A percentile compares a stretch with the other conserved stretches of the same genome.
These are phyloP conservation scores for Solanum piurae DNA, from an alignment of 257 asterid genomes.

Conservation along the genomic window DNA sequence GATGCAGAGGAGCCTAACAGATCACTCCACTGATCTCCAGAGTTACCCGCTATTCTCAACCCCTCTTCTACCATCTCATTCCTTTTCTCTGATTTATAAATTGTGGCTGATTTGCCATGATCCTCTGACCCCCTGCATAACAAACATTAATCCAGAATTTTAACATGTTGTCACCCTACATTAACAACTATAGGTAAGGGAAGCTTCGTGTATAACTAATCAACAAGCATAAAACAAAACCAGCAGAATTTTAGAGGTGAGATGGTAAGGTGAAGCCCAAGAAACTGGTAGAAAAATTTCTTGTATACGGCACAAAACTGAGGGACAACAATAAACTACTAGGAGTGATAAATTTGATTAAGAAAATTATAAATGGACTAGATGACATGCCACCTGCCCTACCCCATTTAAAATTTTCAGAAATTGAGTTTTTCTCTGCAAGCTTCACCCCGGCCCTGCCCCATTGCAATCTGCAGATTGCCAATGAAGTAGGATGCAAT, in stretches of 20 bases:
- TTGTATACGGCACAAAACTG: not conserved
- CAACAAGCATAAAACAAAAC: not conserved
- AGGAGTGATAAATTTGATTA: not conserved
- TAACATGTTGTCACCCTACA: not conserved
- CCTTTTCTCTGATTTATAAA: conserved; percentile 62
- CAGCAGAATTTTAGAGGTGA: not conserved
- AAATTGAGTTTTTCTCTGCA: not conserved
- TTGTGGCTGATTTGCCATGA: conserved; percentile 41
- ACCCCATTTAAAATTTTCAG: not conserved
- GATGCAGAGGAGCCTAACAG: conserved; percentile 44
- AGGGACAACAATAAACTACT: not conserved
- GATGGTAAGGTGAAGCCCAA: too few relatives aligned
- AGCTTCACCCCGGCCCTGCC: not conserved
- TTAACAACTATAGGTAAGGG: too few relatives aligned
- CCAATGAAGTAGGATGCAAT: not conserved
- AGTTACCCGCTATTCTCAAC: conserved; percentile 50
- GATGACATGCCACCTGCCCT: not conserved
- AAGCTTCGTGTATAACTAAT: too few relatives aligned
- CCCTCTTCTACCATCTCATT: conserved; percentile 46
- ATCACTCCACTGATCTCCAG: conserved; percentile 93
- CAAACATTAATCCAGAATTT: not conserved
- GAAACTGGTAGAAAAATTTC: not conserved
- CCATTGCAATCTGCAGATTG: not conserved
- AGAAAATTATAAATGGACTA: not conserved
- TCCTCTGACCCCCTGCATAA: conserved; percentile 42